A percentile compares a stretch with the other conserved stretches of the same genome.
Conservation (phyloP, 805 yeast species). For the Kregervanrija fluxuum region DNA sequence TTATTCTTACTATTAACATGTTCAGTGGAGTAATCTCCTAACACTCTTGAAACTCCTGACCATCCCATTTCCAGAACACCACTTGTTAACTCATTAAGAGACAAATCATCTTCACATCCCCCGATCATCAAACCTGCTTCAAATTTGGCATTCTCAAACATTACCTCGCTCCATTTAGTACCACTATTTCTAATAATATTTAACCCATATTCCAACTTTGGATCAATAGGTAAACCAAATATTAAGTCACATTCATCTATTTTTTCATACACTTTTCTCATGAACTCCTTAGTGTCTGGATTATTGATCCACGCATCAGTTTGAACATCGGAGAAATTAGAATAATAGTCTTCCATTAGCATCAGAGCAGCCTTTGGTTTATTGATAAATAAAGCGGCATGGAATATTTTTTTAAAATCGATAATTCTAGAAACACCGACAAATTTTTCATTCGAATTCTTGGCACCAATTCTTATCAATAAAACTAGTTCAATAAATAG, state of each 20-base stretch:
- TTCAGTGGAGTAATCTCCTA: slow-evolving; percentile 14
- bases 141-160: slow-evolving; percentile 49
- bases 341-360: slow-evolving; percentile 38
- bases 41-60: slow-evolving; percentile 44
- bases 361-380: slow-evolving; percentile 38
- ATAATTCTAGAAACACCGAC: slow-evolving; percentile 23
- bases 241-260: slow-evolving; percentile 59
- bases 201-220: slow-evolving; percentile 47
- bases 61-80: slow-evolving; percentile 47
- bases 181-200: slow-evolving; percentile 29
- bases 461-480: slow-evolving; percentile 35
- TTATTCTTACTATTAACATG: neutral
- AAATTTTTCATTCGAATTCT: slow-evolving; percentile 22
- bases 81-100: slow-evolving; percentile 19
- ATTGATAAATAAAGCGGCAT: slow-evolving; percentile 27
- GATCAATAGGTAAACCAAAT: slow-evolving; percentile 56
- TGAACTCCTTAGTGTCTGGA: slow-evolving; percentile 6
- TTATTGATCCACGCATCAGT: neutral
- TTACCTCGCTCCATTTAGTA: slow-evolving; percentile 26
- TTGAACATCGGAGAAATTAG: slow-evolving; percentile 7
- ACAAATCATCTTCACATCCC: neutral
- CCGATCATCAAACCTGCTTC: slow-evolving; percentile 33
- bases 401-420: slow-evolving; percentile 24
- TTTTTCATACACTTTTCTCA: slow-evolving; percentile 37
- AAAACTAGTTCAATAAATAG: slow-evolving; percentile 27